Base-by-base conservation (phyloP, 305 asterid species). In the Solanum hybrid region DNA sequence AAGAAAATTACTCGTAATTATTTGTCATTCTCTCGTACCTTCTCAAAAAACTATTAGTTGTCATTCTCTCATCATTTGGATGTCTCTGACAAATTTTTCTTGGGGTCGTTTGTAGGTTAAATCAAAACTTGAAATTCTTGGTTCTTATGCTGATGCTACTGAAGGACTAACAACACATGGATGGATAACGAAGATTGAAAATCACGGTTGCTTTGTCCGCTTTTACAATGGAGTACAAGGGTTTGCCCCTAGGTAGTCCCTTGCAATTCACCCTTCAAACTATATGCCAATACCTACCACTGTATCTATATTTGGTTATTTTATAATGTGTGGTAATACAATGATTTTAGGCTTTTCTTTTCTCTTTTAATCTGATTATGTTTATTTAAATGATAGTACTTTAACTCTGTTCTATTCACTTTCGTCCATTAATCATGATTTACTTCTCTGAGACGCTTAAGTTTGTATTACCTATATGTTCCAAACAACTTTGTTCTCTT, bases 161-260 rank as follows among this genome's bases (percentile, higher is more conserved):
- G 98, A 94, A 81, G 99, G 98, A 89, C 90, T 97, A 90, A 90
- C 94, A 89, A 95, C 98, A 88, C 99, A 96, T 90, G 99, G 99
- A 91, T 97, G 99, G 99, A 97, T 97, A 89, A 95, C 98, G 60
- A 97, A 96, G 93, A 96, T 96, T 81, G 99, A 97, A 91, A 94
- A 92, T 72, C 98, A 96, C 91, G 99, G 99, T 91, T 97, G 99
- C 92, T 97, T 97, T 92, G 99, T 97, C 91, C 98, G 98, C 89
- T 97, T 97, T 89, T 97, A 96, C 95, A 97, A 97, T 89, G 99
- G 99, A 78, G 98, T 97, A 78, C 98, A 96, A 92, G 99, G 99
- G 92, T 95, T 96, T 93, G 97, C 96, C 64, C 95, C 99, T 56
- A 95, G 99, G 99, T 96, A 82, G 95, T 88, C 77, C 75, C 84